Conservation (phyloP, 2,329 filamentous ascomycete species). For the Pseudogymnoascus sp. region DNA sequence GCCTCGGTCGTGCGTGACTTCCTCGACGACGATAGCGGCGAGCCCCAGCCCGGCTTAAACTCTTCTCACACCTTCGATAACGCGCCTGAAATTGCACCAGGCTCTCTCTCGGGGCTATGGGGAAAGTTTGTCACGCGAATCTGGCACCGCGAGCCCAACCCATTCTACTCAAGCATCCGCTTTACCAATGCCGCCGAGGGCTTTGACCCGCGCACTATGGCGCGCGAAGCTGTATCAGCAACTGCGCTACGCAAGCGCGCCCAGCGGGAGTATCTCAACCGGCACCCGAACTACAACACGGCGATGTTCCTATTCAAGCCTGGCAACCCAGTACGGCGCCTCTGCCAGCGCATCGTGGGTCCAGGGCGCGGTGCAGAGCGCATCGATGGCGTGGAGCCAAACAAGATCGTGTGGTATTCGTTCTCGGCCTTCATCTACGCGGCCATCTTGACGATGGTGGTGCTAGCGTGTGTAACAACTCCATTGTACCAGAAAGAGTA, state of each 20-base stretch:
- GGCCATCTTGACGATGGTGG: slow-evolving; percentile 94
- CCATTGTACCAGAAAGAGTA: slow-evolving; percentile 90
- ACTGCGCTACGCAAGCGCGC: slow-evolving; percentile 75
- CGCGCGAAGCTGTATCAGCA: slow-evolving; percentile 78
- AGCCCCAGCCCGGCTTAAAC: slow-evolving; percentile 28
- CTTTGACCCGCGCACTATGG: slow-evolving; percentile 78
- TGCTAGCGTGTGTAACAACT: slow-evolving; percentile 88
- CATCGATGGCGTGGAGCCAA: slow-evolving; percentile 82
- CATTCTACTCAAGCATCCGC: slow-evolving; percentile 81
- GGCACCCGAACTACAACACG: slow-evolving; percentile 86
- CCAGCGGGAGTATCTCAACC: slow-evolving; percentile 81
- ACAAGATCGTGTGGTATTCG: slow-evolving; percentile 81
- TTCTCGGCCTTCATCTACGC: slow-evolving; percentile 93
- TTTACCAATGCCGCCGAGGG: slow-evolving; percentile 64
- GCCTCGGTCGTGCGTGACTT: slow-evolving; percentile 94
- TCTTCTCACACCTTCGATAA: slow-evolving; percentile 7
- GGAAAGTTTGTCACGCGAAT: slow-evolving; percentile 48
- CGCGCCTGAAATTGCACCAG: slow-evolving; percentile 30
- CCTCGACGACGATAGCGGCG: slow-evolving; percentile 62
- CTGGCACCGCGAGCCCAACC: slow-evolving; percentile 72
- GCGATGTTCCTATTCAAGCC: slow-evolving; percentile 82
- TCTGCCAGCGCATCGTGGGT: slow-evolving; percentile 86
- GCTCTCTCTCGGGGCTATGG: slow-evolving; percentile 54
- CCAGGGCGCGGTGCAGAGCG: slow-evolving; percentile 81
- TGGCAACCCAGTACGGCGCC: slow-evolving; percentile 64